Evolutionary conservation across 768 basidiomycete species (phyloP).

Genomic region (Mycena amicta): DNA sequence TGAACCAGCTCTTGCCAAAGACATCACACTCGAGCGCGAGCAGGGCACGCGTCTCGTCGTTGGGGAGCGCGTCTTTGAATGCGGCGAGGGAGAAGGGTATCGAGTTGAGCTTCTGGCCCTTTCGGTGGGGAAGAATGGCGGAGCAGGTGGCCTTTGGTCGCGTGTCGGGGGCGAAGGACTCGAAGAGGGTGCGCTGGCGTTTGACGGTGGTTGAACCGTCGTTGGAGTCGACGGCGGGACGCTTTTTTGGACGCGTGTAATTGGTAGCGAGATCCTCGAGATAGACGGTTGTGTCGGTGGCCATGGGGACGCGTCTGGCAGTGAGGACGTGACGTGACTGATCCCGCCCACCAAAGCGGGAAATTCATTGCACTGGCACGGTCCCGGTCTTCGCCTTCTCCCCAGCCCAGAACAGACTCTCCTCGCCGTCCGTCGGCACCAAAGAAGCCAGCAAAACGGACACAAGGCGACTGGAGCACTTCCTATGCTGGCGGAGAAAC

Average conservation of each 20-base stretch:
- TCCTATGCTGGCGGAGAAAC: conserved; percentile 75
- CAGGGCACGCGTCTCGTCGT: conserved; percentile 56
- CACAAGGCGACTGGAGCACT: conserved; percentile 66
- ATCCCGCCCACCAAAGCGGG: background rate
- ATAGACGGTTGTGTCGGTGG: conserved; percentile 28
- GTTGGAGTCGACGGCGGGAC: conserved; percentile 7
- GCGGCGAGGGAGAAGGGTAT: conserved; percentile 68
- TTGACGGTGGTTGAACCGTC: conserved; percentile 33
- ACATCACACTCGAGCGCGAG: conserved; percentile 70
- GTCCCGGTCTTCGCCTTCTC: conserved; percentile 78
- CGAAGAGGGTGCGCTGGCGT: conserved; percentile 66
- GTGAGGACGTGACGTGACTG: no score
- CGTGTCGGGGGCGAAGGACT: conserved; percentile 25
- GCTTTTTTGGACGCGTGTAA: background rate
- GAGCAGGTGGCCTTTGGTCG: background rate
- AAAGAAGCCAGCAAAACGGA: background rate
- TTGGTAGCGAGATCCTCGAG: conserved; percentile 34
- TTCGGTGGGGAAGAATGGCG: conserved; percentile 22
- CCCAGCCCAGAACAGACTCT: conserved; percentile 52
- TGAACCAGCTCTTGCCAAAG: conserved; percentile 66
- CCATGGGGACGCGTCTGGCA: no score
- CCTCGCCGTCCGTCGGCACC: background rate
- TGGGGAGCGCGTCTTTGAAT: conserved; percentile 52
- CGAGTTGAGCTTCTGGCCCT: conserved; percentile 49
- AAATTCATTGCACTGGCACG: conserved; percentile 35